Evolutionary conservation across 2,329 filamentous ascomycete genomes (phyloP), one percentile per base, ranked within the genome.

Genomic region (Exophiala sideris): DNA sequence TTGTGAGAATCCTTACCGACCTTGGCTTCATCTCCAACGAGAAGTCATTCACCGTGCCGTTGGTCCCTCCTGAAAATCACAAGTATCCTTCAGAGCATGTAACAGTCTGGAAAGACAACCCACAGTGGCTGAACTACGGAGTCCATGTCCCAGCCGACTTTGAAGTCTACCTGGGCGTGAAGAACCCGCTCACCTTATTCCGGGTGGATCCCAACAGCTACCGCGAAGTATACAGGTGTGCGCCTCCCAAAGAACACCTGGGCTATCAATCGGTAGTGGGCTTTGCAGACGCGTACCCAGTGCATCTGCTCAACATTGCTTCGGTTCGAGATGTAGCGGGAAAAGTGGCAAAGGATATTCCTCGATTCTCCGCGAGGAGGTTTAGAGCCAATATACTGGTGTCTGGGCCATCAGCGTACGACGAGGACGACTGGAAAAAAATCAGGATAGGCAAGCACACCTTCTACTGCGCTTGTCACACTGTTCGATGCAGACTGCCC

Each of bases 301-400:
- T 84, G 3, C 77, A 83, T 48, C 70, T 84, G 3, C 67, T 83
- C 42, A 81, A 76, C 44, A 65, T 84, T 12, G 71, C 79, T 12
- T 81, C 78, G 38, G 73, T 83, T 10, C 75, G 73, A 5, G 75
- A 81, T 21, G 70, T 83, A 3, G 76, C 75, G 6, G 64, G 63
- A 2, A 68, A 70, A 10, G 71, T 82, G 4, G 63, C 58, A 20
- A 59, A 62, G 5, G 68, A 68, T 3, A 68, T 71, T 11, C 73
- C 73, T 1, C 65, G 66, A 1, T 68, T 84, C 33, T 75, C 76
- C 47, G 75, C 77, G n/a, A 67, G 76, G 5, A 75, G 81, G 11
- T 84, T 83, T 62, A 73, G 82, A 39, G 75, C 81, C 11, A 85
- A 85, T 62, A 75, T 85, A 40, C 75, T 82, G 52, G 61, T 84